Percentiles rank a stretch among this genome's conserved stretches.
Evolutionary conservation across 169 alveolate genomes (phyloP).

Genomic region (Perkinsus olseni): DNA sequence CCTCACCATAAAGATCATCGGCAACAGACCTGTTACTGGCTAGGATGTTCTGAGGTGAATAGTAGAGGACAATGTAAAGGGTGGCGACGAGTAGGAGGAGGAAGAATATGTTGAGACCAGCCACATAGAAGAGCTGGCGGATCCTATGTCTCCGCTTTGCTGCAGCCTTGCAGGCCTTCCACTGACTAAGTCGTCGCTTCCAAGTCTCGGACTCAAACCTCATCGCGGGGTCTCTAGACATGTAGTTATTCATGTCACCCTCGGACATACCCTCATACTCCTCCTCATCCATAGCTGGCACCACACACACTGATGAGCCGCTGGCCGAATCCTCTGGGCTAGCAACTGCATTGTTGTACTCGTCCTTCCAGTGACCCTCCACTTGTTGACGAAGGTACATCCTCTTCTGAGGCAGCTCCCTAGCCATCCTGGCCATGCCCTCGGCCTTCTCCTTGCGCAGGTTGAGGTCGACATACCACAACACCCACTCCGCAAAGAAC

Average conservation of each 20-base stretch:
- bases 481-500: background rate
- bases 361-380: background rate
- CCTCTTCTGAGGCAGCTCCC: background rate
- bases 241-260: background rate
- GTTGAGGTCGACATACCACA: background rate
- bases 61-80: background rate
- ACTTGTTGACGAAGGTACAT: background rate
- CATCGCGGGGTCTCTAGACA: background rate
- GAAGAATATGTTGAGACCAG: background rate
- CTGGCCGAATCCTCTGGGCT: background rate
- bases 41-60: background rate
- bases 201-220: background rate
- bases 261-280: background rate
- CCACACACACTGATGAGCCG: background rate
- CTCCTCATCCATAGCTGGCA: background rate
- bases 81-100: background rate
- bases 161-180: slow-evolving; percentile 1
- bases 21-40: background rate
- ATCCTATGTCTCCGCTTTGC: background rate
- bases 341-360: background rate
- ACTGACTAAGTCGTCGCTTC: background rate
- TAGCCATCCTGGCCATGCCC: background rate
- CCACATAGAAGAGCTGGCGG: background rate
- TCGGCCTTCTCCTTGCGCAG: background rate
- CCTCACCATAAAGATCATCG: background rate